Evolutionary conservation across 148 eudicot species (phyloP), one percentile per base, ranked within the genome.

Genomic region (Linanthus parryae): DNA sequence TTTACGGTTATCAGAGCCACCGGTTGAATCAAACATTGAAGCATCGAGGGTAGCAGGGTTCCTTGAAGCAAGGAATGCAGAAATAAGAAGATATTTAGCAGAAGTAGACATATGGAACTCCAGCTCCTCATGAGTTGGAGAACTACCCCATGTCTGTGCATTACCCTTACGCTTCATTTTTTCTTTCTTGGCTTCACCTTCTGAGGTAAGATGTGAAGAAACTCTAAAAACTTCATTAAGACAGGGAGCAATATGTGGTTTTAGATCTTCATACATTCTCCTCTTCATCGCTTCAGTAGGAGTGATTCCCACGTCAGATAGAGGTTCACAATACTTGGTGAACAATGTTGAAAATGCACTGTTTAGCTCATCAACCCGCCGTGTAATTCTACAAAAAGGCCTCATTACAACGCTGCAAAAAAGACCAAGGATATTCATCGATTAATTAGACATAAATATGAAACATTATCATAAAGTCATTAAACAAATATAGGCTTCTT

Each of bases 41-140:
- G 94, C 96, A 73, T 91, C 98, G 61, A 83, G 96, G 45, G 94
- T 91, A 48, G 98, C 98, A 47, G 98, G 98, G 61, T 91, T 91
- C 73, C 94, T 81, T 31, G 98, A 87, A 52, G 98, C 98, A 50
- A 91, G 73, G 56, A 87, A 91, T 48, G 96, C 90, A 41, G 95
- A 91, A 60, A 91, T 73, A 20, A 91, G 90, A 59, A 91, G 95
- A 77, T 91, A 91, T 57, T 87, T 91, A 48, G 98, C 86, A 54
- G 84, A 87, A 54, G 75, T 70, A 43, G 96, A 74, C 87, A 91
- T 84, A 65, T 91, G 84, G 51, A 87, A 81, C 54, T 84, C 87
- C 34, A 91, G 47, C 66, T 71, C 96, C 53, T 83, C 76, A 16
- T 39, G 38, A 27, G 66, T 19, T 60, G 67, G 89, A 61, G 43